Conservation (phyloP, 257 asterid species). For the Solanum lignicaule region DNA sequence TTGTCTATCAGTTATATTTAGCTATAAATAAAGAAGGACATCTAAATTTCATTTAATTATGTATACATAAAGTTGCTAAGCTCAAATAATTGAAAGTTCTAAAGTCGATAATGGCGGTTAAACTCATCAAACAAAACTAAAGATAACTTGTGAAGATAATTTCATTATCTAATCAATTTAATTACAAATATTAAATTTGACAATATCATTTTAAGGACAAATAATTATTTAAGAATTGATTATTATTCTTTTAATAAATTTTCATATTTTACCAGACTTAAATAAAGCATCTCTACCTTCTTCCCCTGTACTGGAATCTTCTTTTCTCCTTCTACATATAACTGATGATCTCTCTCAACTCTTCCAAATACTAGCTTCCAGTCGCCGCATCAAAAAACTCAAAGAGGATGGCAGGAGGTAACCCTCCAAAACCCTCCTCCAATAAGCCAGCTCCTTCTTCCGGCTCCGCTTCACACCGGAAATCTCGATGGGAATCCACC, state of each 20-base stretch:
- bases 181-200: neutral
- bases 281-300: neutral
- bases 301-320: neutral
- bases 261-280: neutral
- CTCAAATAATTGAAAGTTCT: neutral
- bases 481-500: slow-evolving; percentile 40
- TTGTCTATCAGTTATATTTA: neutral
- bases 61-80: neutral
- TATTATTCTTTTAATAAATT: no score
- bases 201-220: neutral
- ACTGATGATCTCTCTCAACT: neutral
- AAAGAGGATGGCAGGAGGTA: slow-evolving; percentile 26
- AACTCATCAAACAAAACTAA: no score
- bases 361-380: neutral
- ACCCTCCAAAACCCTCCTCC: slow-evolving; percentile 15
- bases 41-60: neutral
- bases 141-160: no score
- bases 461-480: slow-evolving; percentile 24
- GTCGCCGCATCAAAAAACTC: neutral
- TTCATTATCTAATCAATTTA: neutral
- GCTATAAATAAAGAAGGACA: neutral
- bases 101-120: neutral
- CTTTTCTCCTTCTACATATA: neutral
- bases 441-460: slow-evolving; percentile 13
- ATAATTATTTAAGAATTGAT: no score